Evolutionary conservation across 306 rosid species (phyloP).

Genomic region (Delonix regia): DNA sequence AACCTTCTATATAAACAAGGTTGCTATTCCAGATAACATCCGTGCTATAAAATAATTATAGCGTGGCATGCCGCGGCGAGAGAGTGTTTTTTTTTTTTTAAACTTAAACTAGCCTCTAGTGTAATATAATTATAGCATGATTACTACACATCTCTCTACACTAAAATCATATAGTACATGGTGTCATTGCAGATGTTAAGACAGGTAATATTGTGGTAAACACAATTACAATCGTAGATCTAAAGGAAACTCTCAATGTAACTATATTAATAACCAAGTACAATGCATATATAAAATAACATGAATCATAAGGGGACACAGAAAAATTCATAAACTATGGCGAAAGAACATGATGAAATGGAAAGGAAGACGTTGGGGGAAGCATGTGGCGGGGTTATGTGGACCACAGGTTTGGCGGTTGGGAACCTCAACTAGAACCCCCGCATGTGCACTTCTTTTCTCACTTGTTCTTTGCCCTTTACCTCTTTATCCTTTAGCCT

Average conservation of each 20-base stretch:
- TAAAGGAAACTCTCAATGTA: too few species aligned
- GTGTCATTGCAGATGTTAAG: neutral
- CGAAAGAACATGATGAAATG: constrained; percentile 9
- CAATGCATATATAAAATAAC: too few species aligned
- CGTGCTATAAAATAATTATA: too few species aligned
- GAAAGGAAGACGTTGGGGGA: constrained; percentile 11
- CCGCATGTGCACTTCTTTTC: constrained; percentile 60
- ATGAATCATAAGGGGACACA: neutral
- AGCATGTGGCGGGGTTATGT: constrained; percentile 50
- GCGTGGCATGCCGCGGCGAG: too few species aligned
- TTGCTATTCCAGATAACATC: too few species aligned
- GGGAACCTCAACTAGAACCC: constrained; percentile 58
- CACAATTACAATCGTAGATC: neutral
- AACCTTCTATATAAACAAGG: too few species aligned
- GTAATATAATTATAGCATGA: too few species aligned
- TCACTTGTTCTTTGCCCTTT: constrained; percentile 38
- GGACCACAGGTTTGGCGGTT: constrained; percentile 49
- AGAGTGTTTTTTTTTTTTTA: too few species aligned
- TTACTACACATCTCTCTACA: too few species aligned
- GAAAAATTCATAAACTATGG: neutral
- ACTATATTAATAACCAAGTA: neutral
- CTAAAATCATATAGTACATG: neutral
- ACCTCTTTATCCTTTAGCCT: too few species aligned
- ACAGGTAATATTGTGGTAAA: too few species aligned
- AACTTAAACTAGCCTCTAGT: too few species aligned